These are phyloP conservation scores for Aspergillus homomorphus DNA, from an alignment of 495 filamentous ascomycete species.

Conservation along the genomic window DNA sequence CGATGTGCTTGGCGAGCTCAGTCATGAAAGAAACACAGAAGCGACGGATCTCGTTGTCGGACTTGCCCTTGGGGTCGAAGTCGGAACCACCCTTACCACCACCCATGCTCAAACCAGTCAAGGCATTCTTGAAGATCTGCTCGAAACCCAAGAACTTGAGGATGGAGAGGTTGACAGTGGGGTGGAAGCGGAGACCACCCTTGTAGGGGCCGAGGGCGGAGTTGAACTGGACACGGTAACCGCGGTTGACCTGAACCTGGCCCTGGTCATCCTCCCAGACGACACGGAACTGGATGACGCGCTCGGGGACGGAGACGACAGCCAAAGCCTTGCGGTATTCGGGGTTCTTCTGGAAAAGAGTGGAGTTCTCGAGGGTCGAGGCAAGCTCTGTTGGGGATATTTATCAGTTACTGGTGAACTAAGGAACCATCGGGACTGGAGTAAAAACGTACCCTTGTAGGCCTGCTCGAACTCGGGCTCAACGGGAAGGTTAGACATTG, in stretches of 20 bases:
- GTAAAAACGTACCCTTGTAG: slow-evolving; percentile 71
- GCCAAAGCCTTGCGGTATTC: slow-evolving; percentile 88
- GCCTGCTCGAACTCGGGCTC: slow-evolving; percentile 99
- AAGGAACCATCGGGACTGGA: neutral
- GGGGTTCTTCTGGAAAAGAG: slow-evolving; percentile 89
- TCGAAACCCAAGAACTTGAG: slow-evolving; percentile 99
- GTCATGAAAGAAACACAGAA: slow-evolving; percentile 98
- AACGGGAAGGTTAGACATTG: slow-evolving; percentile 77
- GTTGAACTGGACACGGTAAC: slow-evolving; percentile 98
- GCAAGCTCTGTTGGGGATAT: slow-evolving; percentile 65
- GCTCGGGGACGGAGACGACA: slow-evolving; percentile 90
- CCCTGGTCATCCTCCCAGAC: slow-evolving; percentile 93
- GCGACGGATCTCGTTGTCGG: slow-evolving; percentile 92
- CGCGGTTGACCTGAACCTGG: slow-evolving; percentile 85
- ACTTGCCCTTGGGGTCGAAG: slow-evolving; percentile 99
- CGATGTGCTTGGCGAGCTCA: slow-evolving; percentile 91
- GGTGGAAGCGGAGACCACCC: slow-evolving; percentile 94
- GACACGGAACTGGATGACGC: slow-evolving; percentile 95
- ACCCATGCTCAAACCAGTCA: slow-evolving; percentile 90
- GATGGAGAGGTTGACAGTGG: slow-evolving; percentile 93
- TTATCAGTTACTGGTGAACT: neutral
- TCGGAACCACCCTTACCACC: slow-evolving; percentile 98
- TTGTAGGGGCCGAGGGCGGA: slow-evolving; percentile 97
- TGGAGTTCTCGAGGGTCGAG: slow-evolving; percentile 88
- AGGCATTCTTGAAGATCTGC: slow-evolving; percentile 99